Conservation (phyloP, 164 flowering plant species). For the Berberis thunbergii region DNA sequence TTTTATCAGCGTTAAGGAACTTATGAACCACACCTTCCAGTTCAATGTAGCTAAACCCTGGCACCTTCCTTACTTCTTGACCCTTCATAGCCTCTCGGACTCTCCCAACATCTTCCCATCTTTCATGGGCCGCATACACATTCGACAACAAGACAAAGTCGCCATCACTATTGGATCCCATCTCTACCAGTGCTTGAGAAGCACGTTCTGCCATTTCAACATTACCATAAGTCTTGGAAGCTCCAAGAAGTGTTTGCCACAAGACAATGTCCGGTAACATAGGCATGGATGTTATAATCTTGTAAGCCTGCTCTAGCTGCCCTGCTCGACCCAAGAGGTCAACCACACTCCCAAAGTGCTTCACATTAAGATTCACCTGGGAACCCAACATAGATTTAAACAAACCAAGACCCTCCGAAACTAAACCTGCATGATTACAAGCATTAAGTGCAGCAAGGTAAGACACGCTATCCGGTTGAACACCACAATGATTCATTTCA, state of each 20-base stretch:
- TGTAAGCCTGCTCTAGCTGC: neutral
- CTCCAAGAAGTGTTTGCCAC: neutral
- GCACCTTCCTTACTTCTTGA: neutral
- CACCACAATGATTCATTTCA: constrained; percentile 30
- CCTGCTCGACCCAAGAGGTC: constrained; percentile 1
- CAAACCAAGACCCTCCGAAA: constrained; percentile 52
- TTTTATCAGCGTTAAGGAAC: neutral
- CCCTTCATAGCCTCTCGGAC: neutral
- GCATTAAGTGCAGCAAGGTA: constrained; percentile 65
- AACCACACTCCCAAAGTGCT: constrained; percentile 1
- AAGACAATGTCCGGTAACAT: neutral
- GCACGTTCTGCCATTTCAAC: neutral
- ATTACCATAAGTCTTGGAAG: neutral
- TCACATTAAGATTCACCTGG: constrained; percentile 18
- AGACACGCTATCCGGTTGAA: constrained; percentile 45
- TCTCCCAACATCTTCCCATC: constrained; percentile 3
- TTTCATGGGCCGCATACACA: neutral
- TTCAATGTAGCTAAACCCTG: neutral
- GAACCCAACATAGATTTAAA: constrained; percentile 43
- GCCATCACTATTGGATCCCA: neutral
- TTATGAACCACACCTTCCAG: neutral
- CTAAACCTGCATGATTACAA: constrained; percentile 81
- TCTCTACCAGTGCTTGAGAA: neutral
- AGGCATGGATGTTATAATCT: neutral
- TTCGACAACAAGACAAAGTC: neutral